A percentile compares a stretch with the other conserved stretches of the same genome.
phyloP scores from a whole-genome alignment of 2,329 filamentous ascomycete genomes.

The Monilinia vaccinii-corymbosi region DNA sequence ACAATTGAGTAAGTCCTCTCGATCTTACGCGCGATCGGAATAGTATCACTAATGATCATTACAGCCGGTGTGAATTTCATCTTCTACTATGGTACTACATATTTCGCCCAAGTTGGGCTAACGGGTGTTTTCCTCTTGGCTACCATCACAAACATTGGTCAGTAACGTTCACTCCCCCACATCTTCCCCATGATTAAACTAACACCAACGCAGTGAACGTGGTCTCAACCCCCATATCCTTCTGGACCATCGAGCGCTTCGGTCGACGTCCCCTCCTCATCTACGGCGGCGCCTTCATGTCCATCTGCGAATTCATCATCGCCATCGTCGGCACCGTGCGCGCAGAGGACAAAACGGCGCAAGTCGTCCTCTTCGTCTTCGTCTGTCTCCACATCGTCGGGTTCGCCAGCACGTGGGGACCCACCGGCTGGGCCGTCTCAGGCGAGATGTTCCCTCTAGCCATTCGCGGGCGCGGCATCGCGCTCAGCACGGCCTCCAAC shows the following conservation, averaged over 20 bases:
- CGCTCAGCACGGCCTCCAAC: slow-evolving; percentile 76
- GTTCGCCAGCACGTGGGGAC: slow-evolving; percentile 73
- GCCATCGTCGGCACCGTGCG: slow-evolving; percentile 47
- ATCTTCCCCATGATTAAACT: background rate
- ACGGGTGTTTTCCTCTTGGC: slow-evolving; percentile 68
- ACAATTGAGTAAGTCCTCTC: slow-evolving; percentile 40
- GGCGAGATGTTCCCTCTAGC: slow-evolving; percentile 82
- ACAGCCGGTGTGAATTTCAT: slow-evolving; percentile 84
- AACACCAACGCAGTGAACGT: slow-evolving; percentile 57
- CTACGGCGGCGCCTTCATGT: slow-evolving; percentile 70
- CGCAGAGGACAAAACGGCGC: slow-evolving; percentile 53
- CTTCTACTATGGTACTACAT: slow-evolving; percentile 88
- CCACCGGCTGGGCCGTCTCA: slow-evolving; percentile 68
- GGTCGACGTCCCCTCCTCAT: slow-evolving; percentile 75
- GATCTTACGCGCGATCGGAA: background rate
- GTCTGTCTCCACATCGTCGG: slow-evolving; percentile 79
- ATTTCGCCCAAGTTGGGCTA: slow-evolving; percentile 67
- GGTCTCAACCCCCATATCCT: slow-evolving; percentile 66
- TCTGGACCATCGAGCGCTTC: slow-evolving; percentile 77
- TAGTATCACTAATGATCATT: background rate
- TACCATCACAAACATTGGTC: slow-evolving; percentile 54
- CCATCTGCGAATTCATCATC: slow-evolving; percentile 78
- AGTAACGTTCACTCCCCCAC: background rate
- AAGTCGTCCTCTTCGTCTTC: slow-evolving; percentile 36
- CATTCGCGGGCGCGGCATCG: slow-evolving; percentile 67